phyloP scores from a whole-genome alignment of 164 flowering plant genomes.

The Magnolia kwangsiensis region DNA sequence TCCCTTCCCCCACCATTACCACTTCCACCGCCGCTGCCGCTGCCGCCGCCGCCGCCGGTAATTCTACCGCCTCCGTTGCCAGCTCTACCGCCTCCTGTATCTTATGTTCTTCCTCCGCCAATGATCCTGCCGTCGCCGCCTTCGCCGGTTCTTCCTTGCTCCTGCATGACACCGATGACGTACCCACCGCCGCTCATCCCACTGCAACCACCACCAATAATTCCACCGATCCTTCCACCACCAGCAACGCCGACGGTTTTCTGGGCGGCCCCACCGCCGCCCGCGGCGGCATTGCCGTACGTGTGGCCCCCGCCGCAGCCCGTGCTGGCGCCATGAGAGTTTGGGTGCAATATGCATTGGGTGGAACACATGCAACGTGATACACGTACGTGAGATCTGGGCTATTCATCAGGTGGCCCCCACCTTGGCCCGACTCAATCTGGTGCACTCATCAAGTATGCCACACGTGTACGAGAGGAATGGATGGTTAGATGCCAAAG shows the following conservation, averaged over 20 bases:
- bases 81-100: neutral
- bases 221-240: neutral
- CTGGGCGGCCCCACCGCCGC: neutral
- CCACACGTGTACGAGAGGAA: too few species aligned
- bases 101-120: neutral
- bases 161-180: neutral
- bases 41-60: neutral
- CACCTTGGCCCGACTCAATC: too few species aligned
- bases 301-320: neutral
- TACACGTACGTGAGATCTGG: too few species aligned
- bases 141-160: neutral
- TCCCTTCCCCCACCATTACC: neutral
- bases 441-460: too few species aligned
- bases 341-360: too few species aligned
- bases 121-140: neutral
- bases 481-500: too few species aligned
- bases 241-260: neutral
- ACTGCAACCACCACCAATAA: neutral
- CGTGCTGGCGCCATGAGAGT: too few species aligned
- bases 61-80: neutral
- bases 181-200: neutral
- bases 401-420: too few species aligned
- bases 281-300: neutral
- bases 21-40: neutral
- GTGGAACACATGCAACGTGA: too few species aligned